phyloP scores from a whole-genome alignment of 2,329 filamentous ascomycete species.

The Penicillium griseofulvum region DNA sequence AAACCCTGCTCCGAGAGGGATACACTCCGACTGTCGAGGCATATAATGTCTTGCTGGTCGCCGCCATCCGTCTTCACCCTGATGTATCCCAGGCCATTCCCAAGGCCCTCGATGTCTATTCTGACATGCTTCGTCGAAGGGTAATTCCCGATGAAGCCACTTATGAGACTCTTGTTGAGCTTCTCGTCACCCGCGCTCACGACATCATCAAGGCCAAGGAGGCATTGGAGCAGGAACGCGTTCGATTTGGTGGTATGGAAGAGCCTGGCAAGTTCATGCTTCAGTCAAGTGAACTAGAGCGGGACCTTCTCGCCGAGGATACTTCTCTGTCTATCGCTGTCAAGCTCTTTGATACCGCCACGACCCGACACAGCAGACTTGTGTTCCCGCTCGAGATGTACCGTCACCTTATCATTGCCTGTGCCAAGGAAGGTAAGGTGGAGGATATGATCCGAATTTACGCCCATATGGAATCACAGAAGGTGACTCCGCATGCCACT shows the following conservation, averaged over 20 bases:
- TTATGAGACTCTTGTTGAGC: constrained; percentile 80
- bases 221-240: constrained; percentile 73
- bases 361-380: constrained; percentile 57
- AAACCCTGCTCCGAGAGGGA: constrained; percentile 80
- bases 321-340: constrained; percentile 81
- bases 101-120: constrained; percentile 91
- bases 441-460: constrained; percentile 89
- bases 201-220: constrained; percentile 73
- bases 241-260: constrained; percentile 80
- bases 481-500: constrained; percentile 70
- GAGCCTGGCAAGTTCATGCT: constrained; percentile 84
- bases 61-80: constrained; percentile 76
- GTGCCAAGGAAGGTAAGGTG: constrained; percentile 75
- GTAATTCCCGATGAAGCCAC: constrained; percentile 80
- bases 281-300: constrained; percentile 80
- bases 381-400: constrained; percentile 80
- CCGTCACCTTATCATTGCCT: constrained; percentile 79
- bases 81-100: constrained; percentile 81
- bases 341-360: constrained; percentile 78
- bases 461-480: constrained; percentile 81
- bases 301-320: constrained; percentile 81
- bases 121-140: constrained; percentile 87
- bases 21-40: constrained; percentile 76
- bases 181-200: constrained; percentile 76
- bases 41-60: constrained; percentile 88